Evolutionary conservation across 257 asterid species (phyloP).

Genomic region (Solanum okadae): DNA sequence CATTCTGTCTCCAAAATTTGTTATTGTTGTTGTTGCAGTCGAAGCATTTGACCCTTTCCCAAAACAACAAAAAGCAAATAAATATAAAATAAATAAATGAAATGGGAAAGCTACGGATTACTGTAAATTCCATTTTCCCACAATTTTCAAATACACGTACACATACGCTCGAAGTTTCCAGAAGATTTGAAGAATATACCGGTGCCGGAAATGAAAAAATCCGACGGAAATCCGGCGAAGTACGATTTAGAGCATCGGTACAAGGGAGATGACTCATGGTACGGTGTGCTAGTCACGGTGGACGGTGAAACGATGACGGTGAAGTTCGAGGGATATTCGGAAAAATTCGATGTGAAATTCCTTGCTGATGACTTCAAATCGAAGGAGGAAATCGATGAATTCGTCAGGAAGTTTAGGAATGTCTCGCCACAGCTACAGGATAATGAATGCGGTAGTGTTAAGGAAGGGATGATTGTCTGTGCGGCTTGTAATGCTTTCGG

Average conservation of each 20-base stretch:
- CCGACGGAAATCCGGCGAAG: not conserved
- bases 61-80: not conserved
- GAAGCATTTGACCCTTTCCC: not conserved
- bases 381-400: conserved; percentile 18
- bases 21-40: not conserved
- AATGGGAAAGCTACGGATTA: not conserved
- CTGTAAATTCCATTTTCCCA: not conserved
- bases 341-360: not conserved
- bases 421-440: conserved; percentile 39
- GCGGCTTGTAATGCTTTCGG: conserved; percentile 23
- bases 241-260: conserved; percentile 27
- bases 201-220: not conserved
- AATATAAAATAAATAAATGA: not conserved
- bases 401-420: conserved; percentile 27
- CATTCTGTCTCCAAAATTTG: rapidly evolving
- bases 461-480: conserved; percentile 33
- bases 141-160: not conserved
- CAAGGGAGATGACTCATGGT: conserved; percentile 50
- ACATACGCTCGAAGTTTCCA: not conserved
- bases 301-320: conserved; percentile 14
- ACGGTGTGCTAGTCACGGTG: conserved; percentile 16
- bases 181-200: not conserved
- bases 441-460: conserved; percentile 9
- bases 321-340: conserved; percentile 9
- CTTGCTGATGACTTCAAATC: conserved; percentile 13